Evolutionary conservation across 2,329 filamentous ascomycete genomes (phyloP).

Genomic region (Tolypocladium capitatum): DNA sequence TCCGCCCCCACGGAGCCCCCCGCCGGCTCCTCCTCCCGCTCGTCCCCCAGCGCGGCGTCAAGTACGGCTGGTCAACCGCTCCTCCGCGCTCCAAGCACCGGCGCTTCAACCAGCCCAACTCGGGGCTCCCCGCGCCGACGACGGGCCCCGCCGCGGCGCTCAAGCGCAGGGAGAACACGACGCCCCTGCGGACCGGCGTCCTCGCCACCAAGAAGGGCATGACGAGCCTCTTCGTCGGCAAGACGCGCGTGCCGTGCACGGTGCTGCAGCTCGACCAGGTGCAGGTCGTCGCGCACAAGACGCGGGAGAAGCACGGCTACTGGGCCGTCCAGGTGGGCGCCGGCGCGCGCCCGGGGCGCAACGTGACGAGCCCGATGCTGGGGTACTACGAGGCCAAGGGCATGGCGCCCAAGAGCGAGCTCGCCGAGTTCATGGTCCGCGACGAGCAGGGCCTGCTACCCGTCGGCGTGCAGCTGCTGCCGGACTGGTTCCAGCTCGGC

Average conservation of each 20-base stretch:
- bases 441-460: constrained; percentile 57
- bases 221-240: constrained; percentile 77
- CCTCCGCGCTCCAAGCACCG: constrained; percentile 36
- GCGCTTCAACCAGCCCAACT: constrained; percentile 46
- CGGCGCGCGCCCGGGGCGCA: constrained; percentile 59
- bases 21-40: constrained; percentile 31
- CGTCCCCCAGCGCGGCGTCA: constrained; percentile 34
- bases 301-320: constrained; percentile 69
- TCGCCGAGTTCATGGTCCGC: constrained; percentile 80
- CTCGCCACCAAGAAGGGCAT: constrained; percentile 91
- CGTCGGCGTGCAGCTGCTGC: constrained; percentile 62
- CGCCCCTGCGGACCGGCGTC: constrained; percentile 61
- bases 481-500: constrained; percentile 84
- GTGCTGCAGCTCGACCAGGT: constrained; percentile 88
- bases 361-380: constrained; percentile 68
- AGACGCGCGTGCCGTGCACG: constrained; percentile 71
- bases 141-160: constrained; percentile 48
- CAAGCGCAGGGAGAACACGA: constrained; percentile 42
- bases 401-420: constrained; percentile 68
- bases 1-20: constrained; percentile 13
- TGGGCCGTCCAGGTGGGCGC: constrained; percentile 84
- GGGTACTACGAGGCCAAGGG: constrained; percentile 79
- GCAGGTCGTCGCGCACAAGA: constrained; percentile 81
- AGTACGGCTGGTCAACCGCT: constrained; percentile 49
- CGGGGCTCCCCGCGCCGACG: constrained; percentile 42